These are phyloP conservation scores for Rhodamnia argentea DNA, from an alignment of 345 rosid genomes.

Conservation along the genomic window DNA sequence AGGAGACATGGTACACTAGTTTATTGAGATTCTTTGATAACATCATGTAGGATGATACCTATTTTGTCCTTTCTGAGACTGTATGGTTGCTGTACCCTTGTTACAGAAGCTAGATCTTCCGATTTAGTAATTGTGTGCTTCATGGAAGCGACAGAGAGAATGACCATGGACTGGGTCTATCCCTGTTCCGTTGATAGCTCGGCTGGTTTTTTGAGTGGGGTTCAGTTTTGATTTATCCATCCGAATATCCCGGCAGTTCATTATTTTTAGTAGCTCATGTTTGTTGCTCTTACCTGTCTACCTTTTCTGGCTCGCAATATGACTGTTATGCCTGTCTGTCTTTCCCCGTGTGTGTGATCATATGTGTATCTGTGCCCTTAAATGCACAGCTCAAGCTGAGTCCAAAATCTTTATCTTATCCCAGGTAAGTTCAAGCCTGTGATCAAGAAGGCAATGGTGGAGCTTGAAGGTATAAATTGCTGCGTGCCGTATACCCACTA, in stretches of 20 bases:
- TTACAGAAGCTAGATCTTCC: background rate
- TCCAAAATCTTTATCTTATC: background rate
- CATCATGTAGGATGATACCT: background rate
- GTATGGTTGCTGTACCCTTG: background rate
- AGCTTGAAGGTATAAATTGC: constrained; percentile 62
- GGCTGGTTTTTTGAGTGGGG: background rate
- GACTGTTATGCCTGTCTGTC: background rate
- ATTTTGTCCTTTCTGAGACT: background rate
- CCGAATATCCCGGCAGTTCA: background rate
- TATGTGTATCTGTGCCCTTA: background rate
- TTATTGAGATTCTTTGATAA: background rate
- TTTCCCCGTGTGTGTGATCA: background rate
- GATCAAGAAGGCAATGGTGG: constrained; percentile 99
- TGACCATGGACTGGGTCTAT: background rate
- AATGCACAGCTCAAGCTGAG: background rate
- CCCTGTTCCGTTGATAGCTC: background rate
- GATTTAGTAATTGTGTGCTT: background rate
- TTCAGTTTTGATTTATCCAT: background rate
- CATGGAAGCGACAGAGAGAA: background rate
- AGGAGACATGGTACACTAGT: constrained; percentile 81
- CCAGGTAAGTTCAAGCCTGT: constrained; percentile 80
- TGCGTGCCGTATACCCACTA: background rate
- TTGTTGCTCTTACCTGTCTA: background rate
- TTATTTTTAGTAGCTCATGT: background rate
- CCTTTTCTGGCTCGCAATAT: background rate